Base-by-base conservation (phyloP, 2,329 filamentous ascomycete species). In the Colletotrichum musae region DNA sequence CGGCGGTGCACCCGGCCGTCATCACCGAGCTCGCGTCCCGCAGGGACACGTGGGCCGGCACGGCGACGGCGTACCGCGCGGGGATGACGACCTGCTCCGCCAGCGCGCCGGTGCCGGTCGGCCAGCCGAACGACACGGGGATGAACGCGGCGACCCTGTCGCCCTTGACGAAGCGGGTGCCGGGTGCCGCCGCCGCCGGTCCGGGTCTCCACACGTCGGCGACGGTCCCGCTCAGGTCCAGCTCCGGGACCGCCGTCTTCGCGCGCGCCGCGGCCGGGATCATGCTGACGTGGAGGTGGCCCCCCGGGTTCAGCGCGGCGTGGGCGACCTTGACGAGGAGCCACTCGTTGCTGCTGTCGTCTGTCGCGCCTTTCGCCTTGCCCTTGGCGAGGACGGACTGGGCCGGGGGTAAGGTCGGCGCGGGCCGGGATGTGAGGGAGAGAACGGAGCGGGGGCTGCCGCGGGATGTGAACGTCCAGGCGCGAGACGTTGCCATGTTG, bases 241-340 rank as follows among this genome's bases (percentile, higher is more conserved):
- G 78, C 16, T 84, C 83, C 6, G 83, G 82, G 2, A 81, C 78
- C 52, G 66, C 82, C 5, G 68, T 77, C 58, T 71, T 74, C 71
- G 72, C 73, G 71, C 84, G 80, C 70, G 77, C 76, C 54, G 79
- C 77, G 63, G 72, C 76, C 61, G 83, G 82, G 43, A 84, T 70
- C 5, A 84, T 74, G n/a, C 77, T 75, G 76, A 84, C 80, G 18
- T 81, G 77, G 53, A 83, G 79, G 43, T 80, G 78, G 62, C 81
- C 80, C 39, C 82, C 82, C 5, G 82, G 81, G 69, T 85, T 86
- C 65, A 86, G 82, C 15, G 80, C 82, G 4, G 80, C 82, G 63
- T 83, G 81, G 62, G 80, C 77, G n/a, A 82, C 74, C 58, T 77
- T 80, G 64, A 85, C 73, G 36, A 83, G 72, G 36, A 85, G 68